Base-by-base conservation (phyloP, 2,329 filamentous ascomycete species). In the Trichoderma cornu-damae region DNA sequence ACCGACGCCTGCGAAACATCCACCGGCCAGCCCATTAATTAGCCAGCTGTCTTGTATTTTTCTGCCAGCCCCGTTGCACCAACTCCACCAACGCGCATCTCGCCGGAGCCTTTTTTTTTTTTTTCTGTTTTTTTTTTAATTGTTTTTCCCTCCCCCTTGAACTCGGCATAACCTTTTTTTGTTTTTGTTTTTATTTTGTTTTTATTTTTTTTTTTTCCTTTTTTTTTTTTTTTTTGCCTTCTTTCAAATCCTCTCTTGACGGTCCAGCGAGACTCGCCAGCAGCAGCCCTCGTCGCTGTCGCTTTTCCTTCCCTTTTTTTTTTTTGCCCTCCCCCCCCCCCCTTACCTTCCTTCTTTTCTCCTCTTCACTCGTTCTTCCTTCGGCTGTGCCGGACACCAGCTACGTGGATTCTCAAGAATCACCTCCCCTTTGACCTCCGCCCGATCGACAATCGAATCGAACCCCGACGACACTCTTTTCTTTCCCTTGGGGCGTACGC, bases 341-440 rank as follows among this genome's bases (percentile, higher is more conserved):
- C n/a, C n/a, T n/a, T n/a, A n/a, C n/a, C n/a, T n/a, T n/a, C n/a
- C n/a, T n/a, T n/a, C n/a, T 50, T 28, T 20, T 44, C 47, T 46
- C 37, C 11, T 47, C 43, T 58, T 47, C 57, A 32, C 50, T 48
- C 50, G 34, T 46, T 49, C 43, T 38, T 38, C 30, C 30, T 35
- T 58, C 57, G 57, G 57, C 57, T 54, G 57, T 50, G 57, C 57
- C 49, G 57, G 56, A 51, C 56, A 52, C 32, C 38, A 49, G 28
- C 49, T 42, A 42, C 53, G 53, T 40, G 44, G 43, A 49, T 20
- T 47, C 22, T 22, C 32, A 12, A 32, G 7, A 55, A 37, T 40
- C 43, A 34, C 52, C 34, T 56, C 52, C 28, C 14, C 49, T 34
- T n/a, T 12, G 8, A 12, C 28, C 35, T 20, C 38, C 30, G 20